Percentiles rank a stretch among this genome's conserved stretches.
phyloP scores from a whole-genome alignment of 148 eudicot genomes.

The Rhododendron vialii region DNA sequence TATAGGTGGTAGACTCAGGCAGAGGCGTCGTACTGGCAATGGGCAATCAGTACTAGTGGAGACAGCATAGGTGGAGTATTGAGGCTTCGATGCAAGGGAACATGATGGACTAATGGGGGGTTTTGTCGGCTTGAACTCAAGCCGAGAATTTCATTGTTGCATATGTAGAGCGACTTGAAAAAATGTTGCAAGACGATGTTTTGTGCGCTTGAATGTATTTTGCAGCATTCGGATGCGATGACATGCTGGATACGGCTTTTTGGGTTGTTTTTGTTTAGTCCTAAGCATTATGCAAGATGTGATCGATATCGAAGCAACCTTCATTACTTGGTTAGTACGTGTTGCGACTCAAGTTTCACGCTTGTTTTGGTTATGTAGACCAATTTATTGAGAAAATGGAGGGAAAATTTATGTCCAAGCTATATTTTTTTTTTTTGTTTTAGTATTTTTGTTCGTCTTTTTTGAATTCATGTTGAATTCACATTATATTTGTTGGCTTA shows the following conservation, averaged over 20 bases:
- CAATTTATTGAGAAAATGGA: neutral
- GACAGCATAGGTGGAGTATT: conserved; percentile 24
- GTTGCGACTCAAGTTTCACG: neutral
- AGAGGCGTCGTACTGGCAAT: conserved; percentile 21
- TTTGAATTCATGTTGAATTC: no score
- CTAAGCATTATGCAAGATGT: neutral
- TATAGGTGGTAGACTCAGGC: conserved; percentile 32
- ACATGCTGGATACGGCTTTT: neutral
- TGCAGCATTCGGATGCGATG: neutral
- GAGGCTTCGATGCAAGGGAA: conserved; percentile 16
- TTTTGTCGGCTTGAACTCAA: neutral
- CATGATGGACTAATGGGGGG: neutral
- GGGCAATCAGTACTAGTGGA: neutral
- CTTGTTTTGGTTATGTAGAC: neutral
- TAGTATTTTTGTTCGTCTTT: no score
- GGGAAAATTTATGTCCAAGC: no score
- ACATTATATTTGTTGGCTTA: no score
- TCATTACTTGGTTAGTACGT: neutral
- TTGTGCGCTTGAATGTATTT: neutral
- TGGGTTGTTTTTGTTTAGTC: neutral
- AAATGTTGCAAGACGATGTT: neutral
- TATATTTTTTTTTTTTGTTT: no score
- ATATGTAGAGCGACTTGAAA: neutral
- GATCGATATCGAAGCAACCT: neutral
- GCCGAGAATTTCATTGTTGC: neutral